Base-by-base conservation (phyloP, 2,329 filamentous ascomycete genomes). In the Aureobasidium zeae region DNA sequence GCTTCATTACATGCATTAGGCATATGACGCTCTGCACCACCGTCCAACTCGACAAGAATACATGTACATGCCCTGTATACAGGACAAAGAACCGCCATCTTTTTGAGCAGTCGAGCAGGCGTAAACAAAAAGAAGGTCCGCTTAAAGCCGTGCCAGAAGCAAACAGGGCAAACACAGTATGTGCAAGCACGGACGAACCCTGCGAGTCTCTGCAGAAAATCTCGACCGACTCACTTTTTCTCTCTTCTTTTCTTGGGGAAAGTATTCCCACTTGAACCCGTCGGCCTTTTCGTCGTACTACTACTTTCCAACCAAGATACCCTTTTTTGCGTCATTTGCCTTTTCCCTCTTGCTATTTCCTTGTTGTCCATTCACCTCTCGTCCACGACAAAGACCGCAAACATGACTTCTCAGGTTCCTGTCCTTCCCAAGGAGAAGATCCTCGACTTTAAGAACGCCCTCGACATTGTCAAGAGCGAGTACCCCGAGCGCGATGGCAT, bases 401-500 rank as follows among this genome's bases (percentile, higher is more conserved):
- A 65, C 51, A 69, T 71, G 57, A 67, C 68, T 51, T 65, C 70
- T 63, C 50, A 56, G 63, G 66, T 59, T 55, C 61, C 63, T 52
- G 61, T 72, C 53, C 49, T 61, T 28, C 59, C 62, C 47, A 62
- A 65, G 50, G 66, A 70, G 54, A 68, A 79, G 64, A 71, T 81
- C 61, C 71, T 86, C 56, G 84, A 93, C 72, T 74, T 74, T 71
- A 70, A 73, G 61, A 81, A 73, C 60, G 91, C 89, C 52, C 69
- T 88, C 51, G 81, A 93, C 60, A 69, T 88, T 53, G 76, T 96
- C 63, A 76, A 83, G 64, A 67, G 66, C 48, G 78, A 89, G 60
- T 95, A 94, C 66, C 63, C 80, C 53, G 73, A 74, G 63, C 74
- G 71, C 56, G 91, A 98, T 77, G 91, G 91, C 48, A 81, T 98